Base-by-base conservation (phyloP, 352 stramenopile species). In the Albugo laibachii region DNA sequence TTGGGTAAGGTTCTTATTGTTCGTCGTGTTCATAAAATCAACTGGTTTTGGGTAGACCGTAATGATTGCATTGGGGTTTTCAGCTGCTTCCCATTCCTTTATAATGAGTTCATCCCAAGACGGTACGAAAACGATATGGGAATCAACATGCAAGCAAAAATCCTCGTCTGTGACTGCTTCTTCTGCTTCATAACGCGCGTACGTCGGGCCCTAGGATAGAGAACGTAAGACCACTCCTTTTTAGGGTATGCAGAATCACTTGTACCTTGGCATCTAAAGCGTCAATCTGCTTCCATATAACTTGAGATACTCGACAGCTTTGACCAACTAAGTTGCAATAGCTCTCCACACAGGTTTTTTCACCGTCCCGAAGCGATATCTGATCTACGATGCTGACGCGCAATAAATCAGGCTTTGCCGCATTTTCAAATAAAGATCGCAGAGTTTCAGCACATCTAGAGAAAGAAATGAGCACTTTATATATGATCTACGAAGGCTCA, bases 71-170 rank as follows among this genome's bases (percentile, higher is more conserved):
- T 81, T 65, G 21, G 67, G 59, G 44, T 84, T 87, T 27, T 73
- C 53, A 5, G 80, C 46, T 10, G 60, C 58, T 41, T 87, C 75
- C 75, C 75, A 87, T 43, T 87, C 71, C 8, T 50, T 48, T 0
- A 82, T 69, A 36, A 84, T 62, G 41, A 72, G 75, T 48, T 81
- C 75, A 44, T 87, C 75, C 75, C 75, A 87, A n/a, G 70, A 50
- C 5, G 63, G 57, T 41, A 84, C 64, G 50, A 87, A 87, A 19
- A 87, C 45, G 24, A 87, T 52, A 56, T 87, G 75, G 48, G 75
- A 87, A 52, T 87, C 75, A 53, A 87, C 82, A 14, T 69, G 60
- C 51, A 87, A 63, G 56, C 71, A 84, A 34, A 87, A 87, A 52
- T 84, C 67, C 48, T 87, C 75, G 51, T 84, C 64, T 13, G 58